Conservation (phyloP, 2,329 filamentous ascomycete genomes). For the Fusarium gaditjirri region DNA sequence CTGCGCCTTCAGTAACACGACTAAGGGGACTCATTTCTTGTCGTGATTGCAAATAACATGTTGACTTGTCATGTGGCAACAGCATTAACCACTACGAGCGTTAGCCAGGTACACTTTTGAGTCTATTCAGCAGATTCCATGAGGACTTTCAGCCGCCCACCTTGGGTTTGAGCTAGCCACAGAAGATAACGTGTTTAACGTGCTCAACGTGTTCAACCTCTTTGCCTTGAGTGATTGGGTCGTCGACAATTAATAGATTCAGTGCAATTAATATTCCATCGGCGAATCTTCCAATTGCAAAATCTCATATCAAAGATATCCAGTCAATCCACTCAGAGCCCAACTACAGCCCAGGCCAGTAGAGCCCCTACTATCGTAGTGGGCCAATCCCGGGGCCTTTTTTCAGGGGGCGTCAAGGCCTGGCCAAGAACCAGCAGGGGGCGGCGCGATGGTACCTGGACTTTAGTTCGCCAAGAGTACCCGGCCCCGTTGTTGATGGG, state of each 20-base stretch:
- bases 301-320: constrained; percentile 8
- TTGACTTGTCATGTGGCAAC: constrained; percentile 11
- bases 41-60: not conserved
- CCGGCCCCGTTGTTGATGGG: constrained; percentile 29
- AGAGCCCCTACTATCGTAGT: constrained; percentile 8
- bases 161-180: constrained; percentile 5
- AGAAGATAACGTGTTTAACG: not conserved
- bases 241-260: not conserved
- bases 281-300: not conserved
- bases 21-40: not conserved
- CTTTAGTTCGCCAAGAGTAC: constrained; percentile 32
- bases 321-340: constrained; percentile 2
- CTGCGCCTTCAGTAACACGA: not conserved
- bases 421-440: constrained; percentile 15
- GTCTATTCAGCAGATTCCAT: constrained; percentile 1
- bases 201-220: not conserved
- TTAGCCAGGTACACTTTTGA: constrained; percentile 27
- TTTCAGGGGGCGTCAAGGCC: constrained; percentile 22
- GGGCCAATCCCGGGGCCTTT: constrained; percentile 5
- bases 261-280: not conserved
- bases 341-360: constrained; percentile 1
- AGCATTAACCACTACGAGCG: constrained; percentile 12
- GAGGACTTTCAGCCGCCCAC: constrained; percentile 10
- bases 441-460: constrained; percentile 32
- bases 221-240: constrained; percentile 3